Conservation (phyloP, 345 rosid genomes). For the Hibiscus tridactylites region DNA sequence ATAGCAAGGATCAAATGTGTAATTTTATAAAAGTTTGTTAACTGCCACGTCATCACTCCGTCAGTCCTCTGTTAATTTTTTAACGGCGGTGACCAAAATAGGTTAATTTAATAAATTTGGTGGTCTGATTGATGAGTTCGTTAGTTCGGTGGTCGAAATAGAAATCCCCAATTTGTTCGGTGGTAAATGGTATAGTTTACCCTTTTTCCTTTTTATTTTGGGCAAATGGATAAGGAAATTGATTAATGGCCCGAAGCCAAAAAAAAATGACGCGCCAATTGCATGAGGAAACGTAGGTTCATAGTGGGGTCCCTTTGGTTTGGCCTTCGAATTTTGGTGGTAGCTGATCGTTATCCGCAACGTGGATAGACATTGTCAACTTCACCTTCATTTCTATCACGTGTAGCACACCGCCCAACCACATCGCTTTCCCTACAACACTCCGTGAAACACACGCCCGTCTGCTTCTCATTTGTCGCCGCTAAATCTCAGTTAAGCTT, state of each 20-base stretch:
- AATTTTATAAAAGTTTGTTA: too few relatives aligned
- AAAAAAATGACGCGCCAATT: neutral
- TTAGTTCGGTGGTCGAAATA: too few relatives aligned
- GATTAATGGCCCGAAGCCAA: neutral
- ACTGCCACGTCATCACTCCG: too few relatives aligned
- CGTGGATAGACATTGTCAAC: neutral
- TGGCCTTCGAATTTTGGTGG: neutral
- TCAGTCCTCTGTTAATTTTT: too few relatives aligned
- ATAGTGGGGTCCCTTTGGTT: neutral
- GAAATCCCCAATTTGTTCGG: too few relatives aligned
- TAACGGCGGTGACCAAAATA: too few relatives aligned
- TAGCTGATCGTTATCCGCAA: conserved; percentile 12
- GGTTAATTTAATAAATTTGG: too few relatives aligned
- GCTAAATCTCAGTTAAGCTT: neutral
- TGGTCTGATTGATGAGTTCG: too few relatives aligned
- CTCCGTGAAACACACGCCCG: neutral
- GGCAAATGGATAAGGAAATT: neutral
- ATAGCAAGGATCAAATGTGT: too few relatives aligned
- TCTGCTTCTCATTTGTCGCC: neutral
- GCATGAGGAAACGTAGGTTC: neutral
- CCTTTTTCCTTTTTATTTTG: too few relatives aligned
- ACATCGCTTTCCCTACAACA: neutral
- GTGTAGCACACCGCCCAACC: conserved; percentile 6
- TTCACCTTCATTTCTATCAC: neutral
- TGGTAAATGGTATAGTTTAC: too few relatives aligned